These are phyloP conservation scores for Alternaria angustiovoidea DNA, from an alignment of 2,329 filamentous ascomycete species.

Conservation along the genomic window DNA sequence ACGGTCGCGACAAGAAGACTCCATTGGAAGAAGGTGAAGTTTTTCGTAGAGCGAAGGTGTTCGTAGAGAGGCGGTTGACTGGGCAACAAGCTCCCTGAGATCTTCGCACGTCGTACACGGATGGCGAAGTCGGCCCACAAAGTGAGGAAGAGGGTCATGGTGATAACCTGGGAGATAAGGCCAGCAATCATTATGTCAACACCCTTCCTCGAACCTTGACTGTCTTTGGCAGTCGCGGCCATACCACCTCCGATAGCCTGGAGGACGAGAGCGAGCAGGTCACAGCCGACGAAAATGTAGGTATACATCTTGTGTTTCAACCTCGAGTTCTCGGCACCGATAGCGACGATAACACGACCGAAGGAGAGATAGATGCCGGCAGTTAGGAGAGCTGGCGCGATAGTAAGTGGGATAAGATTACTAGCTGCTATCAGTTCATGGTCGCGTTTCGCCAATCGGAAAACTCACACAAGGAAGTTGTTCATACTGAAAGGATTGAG, in stretches of 20 bases:
- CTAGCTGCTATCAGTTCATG: too few relatives aligned
- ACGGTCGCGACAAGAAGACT: constrained; percentile 49
- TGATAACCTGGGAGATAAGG: constrained; percentile 63
- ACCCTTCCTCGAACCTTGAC: constrained; percentile 53
- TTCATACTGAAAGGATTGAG: too few relatives aligned
- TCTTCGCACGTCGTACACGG: constrained; percentile 26
- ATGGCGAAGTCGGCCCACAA: constrained; percentile 49
- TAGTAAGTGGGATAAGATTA: too few relatives aligned
- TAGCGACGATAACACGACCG: too few relatives aligned
- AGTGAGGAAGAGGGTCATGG: constrained; percentile 58
- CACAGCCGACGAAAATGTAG: constrained; percentile 65
- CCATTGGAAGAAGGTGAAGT: constrained; percentile 35
- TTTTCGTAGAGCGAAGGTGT: constrained; percentile 20
- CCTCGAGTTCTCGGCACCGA: constrained; percentile 9
- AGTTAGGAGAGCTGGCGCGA: too few relatives aligned
- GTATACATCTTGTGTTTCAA: constrained; percentile 56
- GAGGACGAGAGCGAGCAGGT: constrained; percentile 64
- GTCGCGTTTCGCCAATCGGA: too few relatives aligned
- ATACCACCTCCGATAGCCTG: constrained; percentile 65
- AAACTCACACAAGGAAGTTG: too few relatives aligned
- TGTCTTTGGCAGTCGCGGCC: constrained; percentile 58
- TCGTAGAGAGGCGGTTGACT: constrained; percentile 34
- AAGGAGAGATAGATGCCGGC: too few relatives aligned
- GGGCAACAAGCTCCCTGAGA: constrained; percentile 24
- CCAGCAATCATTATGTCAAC: constrained; percentile 65